Conservation (phyloP, 768 basidiomycete species). For the Boletus rubroflammeus region DNA sequence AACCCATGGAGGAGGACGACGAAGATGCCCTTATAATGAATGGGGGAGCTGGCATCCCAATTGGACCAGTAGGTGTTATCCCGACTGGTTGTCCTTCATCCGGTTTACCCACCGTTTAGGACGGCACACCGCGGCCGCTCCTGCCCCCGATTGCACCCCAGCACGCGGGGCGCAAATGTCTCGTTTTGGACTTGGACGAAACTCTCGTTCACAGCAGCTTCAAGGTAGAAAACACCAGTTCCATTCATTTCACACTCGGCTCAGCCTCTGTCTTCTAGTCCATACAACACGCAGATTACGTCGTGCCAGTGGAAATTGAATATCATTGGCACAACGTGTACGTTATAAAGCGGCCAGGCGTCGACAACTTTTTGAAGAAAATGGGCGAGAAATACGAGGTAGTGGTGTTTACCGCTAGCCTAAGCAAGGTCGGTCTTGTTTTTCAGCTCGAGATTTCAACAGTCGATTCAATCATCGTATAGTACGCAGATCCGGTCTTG, state of each 20-base stretch:
- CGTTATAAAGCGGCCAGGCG: constrained; percentile 97
- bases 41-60: constrained; percentile 92
- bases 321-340: constrained; percentile 98
- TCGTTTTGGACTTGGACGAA: constrained; percentile 96
- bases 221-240: constrained; percentile 58
- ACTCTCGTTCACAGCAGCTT: constrained; percentile 97
- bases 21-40: constrained; percentile 86
- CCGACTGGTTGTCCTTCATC: neutral
- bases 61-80: constrained; percentile 70
- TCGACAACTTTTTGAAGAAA: constrained; percentile 92
- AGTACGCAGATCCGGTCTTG: constrained; percentile 98
- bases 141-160: constrained; percentile 78
- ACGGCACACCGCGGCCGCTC: constrained; percentile 84
- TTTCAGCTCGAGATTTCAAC: neutral
- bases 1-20: constrained; percentile 74
- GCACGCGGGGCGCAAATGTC: constrained; percentile 87
- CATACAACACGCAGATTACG: constrained; percentile 92
- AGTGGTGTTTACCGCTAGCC: constrained; percentile 95
- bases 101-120: constrained; percentile 42
- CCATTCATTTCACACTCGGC: neutral
- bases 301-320: constrained; percentile 98
- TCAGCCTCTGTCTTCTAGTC: constrained; percentile 49
- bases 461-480: constrained; percentile 11
- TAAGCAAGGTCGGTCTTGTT: constrained; percentile 76
- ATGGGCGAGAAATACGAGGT: constrained; percentile 99